Conservation (phyloP, 1,284 basidiomycete genomes). For the Cutaneotrichosporon cavernicola region DNA sequence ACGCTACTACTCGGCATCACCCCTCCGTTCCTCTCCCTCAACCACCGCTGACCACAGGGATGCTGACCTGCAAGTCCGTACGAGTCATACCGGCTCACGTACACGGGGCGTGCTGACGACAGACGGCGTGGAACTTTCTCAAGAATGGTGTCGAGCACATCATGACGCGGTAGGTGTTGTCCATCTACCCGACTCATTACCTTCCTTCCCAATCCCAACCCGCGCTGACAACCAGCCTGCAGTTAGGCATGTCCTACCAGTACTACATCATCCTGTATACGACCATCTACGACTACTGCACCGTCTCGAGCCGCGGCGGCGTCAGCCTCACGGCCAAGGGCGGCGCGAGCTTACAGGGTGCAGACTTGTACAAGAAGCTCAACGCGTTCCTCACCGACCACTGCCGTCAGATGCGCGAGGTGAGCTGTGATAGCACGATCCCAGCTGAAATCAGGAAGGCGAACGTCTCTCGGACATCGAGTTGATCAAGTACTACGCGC, state of each 20-base stretch:
- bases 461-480: constrained; percentile 80
- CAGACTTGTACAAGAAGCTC: constrained; percentile 88
- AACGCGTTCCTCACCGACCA: constrained; percentile 79
- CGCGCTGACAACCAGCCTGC: constrained; percentile 57
- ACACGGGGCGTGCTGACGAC: constrained; percentile 28
- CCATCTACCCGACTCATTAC: not conserved
- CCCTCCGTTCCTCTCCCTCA: not conserved
- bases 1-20: not conserved
- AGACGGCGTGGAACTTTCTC: constrained; percentile 85
- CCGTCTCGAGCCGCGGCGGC: constrained; percentile 43
- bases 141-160: constrained; percentile 88
- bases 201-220: not conserved
- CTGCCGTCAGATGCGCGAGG: constrained; percentile 66
- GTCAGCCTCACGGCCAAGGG: constrained; percentile 56
- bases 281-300: constrained; percentile 95
- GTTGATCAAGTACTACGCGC: constrained; percentile 84
- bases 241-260: constrained; percentile 83
- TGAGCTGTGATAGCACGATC: constrained; percentile 51
- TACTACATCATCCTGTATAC: constrained; percentile 93
- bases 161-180: constrained; percentile 65
- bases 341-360: constrained; percentile 91
- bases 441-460: constrained; percentile 61
- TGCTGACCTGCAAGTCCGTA: constrained; percentile 35
- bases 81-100: not conserved
- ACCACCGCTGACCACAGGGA: constrained; percentile 30